These are phyloP conservation scores for Ilex aquifolium DNA, from an alignment of 257 asterid genomes.

Conservation along the genomic window DNA sequence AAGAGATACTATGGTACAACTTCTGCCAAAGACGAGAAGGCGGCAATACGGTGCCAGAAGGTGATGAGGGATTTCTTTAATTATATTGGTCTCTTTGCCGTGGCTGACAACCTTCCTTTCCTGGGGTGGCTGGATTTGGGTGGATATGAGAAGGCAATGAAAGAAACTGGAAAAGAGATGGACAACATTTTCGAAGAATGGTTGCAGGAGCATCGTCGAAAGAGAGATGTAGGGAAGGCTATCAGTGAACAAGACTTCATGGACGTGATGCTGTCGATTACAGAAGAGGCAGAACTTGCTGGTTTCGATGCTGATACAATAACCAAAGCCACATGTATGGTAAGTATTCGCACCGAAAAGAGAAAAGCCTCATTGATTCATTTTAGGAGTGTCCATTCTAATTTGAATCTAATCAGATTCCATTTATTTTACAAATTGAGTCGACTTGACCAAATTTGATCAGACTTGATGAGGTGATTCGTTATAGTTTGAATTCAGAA, in stretches of 20 bases:
- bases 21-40: slow-evolving; percentile 6
- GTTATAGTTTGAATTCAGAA: no score
- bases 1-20: slow-evolving; percentile 5
- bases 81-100: slow-evolving; percentile 3
- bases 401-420: no score
- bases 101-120: slow-evolving; percentile 8
- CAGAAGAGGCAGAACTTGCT: no score
- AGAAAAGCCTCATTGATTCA: no score
- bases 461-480: no score
- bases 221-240: slow-evolving; percentile 1
- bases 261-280: no score
- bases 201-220: slow-evolving; percentile 12
- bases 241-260: slow-evolving; percentile 11
- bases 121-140: slow-evolving; percentile 15
- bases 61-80: slow-evolving; percentile 12
- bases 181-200: slow-evolving; percentile 8
- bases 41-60: slow-evolving; percentile 12
- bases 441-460: no score
- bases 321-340: slow-evolving; percentile 2
- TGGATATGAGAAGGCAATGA: slow-evolving; percentile 11
- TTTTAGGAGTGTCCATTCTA: no score
- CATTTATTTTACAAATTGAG: no score
- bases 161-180: slow-evolving; percentile 7
- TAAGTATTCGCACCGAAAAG: neutral
- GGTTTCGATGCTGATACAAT: neutral